Base-by-base conservation (phyloP, 1,139 yeast genomes). In the Taphrina deformans region DNA sequence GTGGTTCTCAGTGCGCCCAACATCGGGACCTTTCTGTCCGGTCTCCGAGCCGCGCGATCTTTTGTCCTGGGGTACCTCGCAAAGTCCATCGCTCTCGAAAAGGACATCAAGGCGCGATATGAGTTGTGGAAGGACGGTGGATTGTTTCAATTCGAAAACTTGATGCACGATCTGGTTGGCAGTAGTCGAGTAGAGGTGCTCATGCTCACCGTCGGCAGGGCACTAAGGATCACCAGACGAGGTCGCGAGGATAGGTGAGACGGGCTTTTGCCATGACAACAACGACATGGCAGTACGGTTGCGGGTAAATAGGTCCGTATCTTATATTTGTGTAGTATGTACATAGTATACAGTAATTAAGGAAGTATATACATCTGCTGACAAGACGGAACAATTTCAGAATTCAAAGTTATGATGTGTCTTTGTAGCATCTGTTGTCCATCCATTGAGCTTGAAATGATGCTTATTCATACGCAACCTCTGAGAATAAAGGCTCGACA, bases 121-220 rank as follows among this genome's bases (percentile, higher is more conserved):
- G 63, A 59, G 18, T 21, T 33, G n/a, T 59, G 55, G 50, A 59
- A 50, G 27, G 63, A 59, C 10, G 63, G 63, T 14, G 63, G 63
- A 18, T 18, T 59, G 5, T 26, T 59, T 16, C 56, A 51, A 14
- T 59, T 40, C 33, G 56, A 38, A 12, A 52, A 38, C 21, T 21
- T 59, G 21, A 50, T 59, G 55, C 63, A 59, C 26, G 63, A 59
- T 16, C 56, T 59, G 9, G 63, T 59, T 12, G 63, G 63, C 5
- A 48, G 56, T 24, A 18, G 56, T 27, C 55, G 63, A 14, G 46
- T 59, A 14, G 63, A 59, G 26, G 40, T 59, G 12, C 31, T 59
- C 27, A 24, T 51, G 40, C 46, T 51, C 29, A 44, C 56, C 10
- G 56, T 59, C 18, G 63, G 63, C 10, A 26, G 63, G 24, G 63